Conservation (phyloP, 306 rosid species). For the Lathyrus tuberosus region DNA sequence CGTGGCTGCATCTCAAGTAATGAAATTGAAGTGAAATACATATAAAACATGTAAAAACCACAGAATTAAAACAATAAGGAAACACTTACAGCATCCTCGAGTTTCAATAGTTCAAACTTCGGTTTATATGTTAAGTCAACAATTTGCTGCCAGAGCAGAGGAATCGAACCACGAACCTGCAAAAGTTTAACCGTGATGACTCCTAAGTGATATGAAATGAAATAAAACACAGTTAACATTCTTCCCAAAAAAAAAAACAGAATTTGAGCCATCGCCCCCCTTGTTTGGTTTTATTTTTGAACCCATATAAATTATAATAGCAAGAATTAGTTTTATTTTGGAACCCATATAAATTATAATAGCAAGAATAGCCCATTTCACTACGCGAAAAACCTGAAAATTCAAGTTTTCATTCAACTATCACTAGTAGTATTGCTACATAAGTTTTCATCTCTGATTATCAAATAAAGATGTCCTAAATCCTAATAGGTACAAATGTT, state of each 20-base stretch:
- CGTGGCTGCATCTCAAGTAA: slow-evolving; percentile 64
- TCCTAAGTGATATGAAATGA: slow-evolving; percentile 16
- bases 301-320: slow-evolving; percentile 4
- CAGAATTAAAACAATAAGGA: slow-evolving; percentile 37
- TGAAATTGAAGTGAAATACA: slow-evolving; percentile 46
- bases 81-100: slow-evolving; percentile 84
- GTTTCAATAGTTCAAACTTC: slow-evolving; percentile 70
- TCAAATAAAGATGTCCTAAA: slow-evolving; percentile 4
- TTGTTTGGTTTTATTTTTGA: slow-evolving; percentile 25
- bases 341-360: not conserved
- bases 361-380: slow-evolving; percentile 21
- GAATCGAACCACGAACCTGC: slow-evolving; percentile 95
- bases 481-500: slow-evolving; percentile 21
- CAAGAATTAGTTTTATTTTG: not conserved
- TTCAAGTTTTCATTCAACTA: slow-evolving; percentile 31
- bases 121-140: slow-evolving; percentile 97
- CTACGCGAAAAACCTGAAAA: not conserved
- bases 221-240: slow-evolving; percentile 25
- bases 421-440: slow-evolving; percentile 23
- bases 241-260: slow-evolving; percentile 33
- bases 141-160: slow-evolving; percentile 89
- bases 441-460: slow-evolving; percentile 10
- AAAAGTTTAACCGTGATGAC: slow-evolving; percentile 40
- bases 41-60: slow-evolving; percentile 29
- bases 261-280: slow-evolving; percentile 22